Percentiles rank a stretch among this genome's conserved stretches.
Evolutionary conservation across 1,284 basidiomycete species (phyloP).

Genomic region (Phylloboletellus chloephorus): DNA sequence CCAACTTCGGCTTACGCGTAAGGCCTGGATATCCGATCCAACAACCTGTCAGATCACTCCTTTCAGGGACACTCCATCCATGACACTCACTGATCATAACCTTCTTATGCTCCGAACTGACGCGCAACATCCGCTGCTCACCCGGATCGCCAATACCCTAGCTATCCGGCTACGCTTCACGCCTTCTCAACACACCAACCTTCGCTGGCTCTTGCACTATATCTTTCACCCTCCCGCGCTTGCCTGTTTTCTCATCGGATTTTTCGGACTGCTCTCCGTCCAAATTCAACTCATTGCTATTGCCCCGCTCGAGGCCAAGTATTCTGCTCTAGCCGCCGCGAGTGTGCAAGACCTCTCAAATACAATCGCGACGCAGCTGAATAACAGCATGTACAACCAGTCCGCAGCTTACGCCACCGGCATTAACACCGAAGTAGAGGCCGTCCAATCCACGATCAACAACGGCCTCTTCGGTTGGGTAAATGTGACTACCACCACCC

Average conservation of each 20-base stretch:
- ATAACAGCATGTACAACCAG: constrained; percentile 75
- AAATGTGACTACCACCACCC: constrained; percentile 81
- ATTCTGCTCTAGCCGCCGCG: constrained; percentile 51
- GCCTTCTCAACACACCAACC: constrained; percentile 55
- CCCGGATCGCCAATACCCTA: constrained; percentile 54
- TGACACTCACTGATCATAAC: constrained; percentile 68
- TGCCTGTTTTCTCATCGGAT: constrained; percentile 83
- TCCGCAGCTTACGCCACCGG: constrained; percentile 70
- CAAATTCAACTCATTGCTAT: constrained; percentile 80
- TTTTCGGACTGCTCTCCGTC: constrained; percentile 86
- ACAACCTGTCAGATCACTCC: constrained; percentile 42
- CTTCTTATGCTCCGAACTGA: constrained; percentile 67
- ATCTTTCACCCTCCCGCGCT: constrained; percentile 87
- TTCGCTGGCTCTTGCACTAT: constrained; percentile 83
- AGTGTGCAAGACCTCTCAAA: constrained; percentile 64
- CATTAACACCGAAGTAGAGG: constrained; percentile 68
- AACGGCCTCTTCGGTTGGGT: constrained; percentile 91
- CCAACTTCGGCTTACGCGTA: constrained; percentile 64
- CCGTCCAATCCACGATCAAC: constrained; percentile 74
- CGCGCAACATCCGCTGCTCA: constrained; percentile 65
- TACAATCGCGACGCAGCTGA: constrained; percentile 72
- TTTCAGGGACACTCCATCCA: constrained; percentile 39
- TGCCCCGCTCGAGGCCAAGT: constrained; percentile 62
- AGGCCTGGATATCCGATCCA: constrained; percentile 71
- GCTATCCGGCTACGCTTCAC: constrained; percentile 47